Percentiles rank a stretch among this genome's conserved stretches.
Evolutionary conservation across 805 yeast genomes (phyloP).

Genomic region (Lipomyces starkeyi): DNA sequence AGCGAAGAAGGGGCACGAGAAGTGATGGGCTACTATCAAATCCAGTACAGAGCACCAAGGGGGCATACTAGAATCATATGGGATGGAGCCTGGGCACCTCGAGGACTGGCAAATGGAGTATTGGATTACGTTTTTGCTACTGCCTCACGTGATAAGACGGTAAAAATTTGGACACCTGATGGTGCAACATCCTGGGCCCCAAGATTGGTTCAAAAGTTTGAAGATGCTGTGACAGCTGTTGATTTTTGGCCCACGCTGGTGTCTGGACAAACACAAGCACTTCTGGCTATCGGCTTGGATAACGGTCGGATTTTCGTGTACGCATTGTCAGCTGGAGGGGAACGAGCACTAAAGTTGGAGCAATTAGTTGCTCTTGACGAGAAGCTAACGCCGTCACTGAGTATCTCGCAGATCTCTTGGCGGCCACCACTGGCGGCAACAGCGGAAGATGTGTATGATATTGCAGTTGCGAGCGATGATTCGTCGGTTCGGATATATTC

Average conservation of each 20-base stretch:
- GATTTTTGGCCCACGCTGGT: constrained; percentile 23
- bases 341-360: constrained; percentile 38
- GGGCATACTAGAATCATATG: constrained; percentile 93
- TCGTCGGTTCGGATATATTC: constrained; percentile 57
- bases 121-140: constrained; percentile 52
- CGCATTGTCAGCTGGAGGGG: constrained; percentile 24
- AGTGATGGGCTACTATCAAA: constrained; percentile 50
- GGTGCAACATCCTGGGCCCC: constrained; percentile 47
- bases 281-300: constrained; percentile 73
- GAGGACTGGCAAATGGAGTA: constrained; percentile 1
- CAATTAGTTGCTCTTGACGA: constrained; percentile 48
- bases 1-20: constrained; percentile 36
- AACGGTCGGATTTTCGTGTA: constrained; percentile 63
- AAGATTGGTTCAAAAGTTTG: constrained; percentile 39
- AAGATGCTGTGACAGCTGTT: constrained; percentile 37
- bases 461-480: constrained; percentile 73
- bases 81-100: constrained; percentile 90
- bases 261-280: constrained; percentile 43
- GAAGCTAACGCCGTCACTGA: constrained; percentile 61
- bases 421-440: constrained; percentile 45
- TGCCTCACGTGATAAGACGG: constrained; percentile 68
- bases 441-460: constrained; percentile 31
- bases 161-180: constrained; percentile 69
- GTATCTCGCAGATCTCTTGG: constrained; percentile 68
- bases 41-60: constrained; percentile 56